Evolutionary conservation across 192 early-diverging fungal genomes (phyloP), one percentile per base, ranked within the genome.

Genomic region (Coemansia sp.): DNA sequence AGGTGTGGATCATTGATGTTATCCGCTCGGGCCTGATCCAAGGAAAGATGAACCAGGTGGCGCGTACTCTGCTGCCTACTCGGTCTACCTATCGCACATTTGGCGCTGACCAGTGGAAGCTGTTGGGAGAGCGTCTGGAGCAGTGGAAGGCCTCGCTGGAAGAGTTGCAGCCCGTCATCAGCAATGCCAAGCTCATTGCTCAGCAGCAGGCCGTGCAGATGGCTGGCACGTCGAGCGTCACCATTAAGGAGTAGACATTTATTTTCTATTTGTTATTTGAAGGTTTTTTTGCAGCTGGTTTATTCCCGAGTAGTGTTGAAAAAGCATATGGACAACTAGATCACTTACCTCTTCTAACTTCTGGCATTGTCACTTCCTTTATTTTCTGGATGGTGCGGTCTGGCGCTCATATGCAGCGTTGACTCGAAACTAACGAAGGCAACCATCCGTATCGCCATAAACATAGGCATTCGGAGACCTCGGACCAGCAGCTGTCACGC

Each of bases 1-100:
- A 98, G 86, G 76, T 95, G 85, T 98, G 95, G 94, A 88, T 95
- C 21, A 97, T 98, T 75, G 92, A 95, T 73, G 93, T 89, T 11
- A 95, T 99, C 58, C 91, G 94, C 41, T 89, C 93, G 29, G 93
- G 94, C 46, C 87, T 99, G 68, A 86, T 97, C 19, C 95, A 99
- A 72, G 95, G 92, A 67, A 94, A 94, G 84, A 90, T 99, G 85
- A 90, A 97, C 85, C 97, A 99, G 84, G 84, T 96, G 19, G 86
- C 85, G 60, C 88, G 90, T 64, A 90, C 91, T 6, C 88, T 95
- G 41, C 77, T 89, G 37, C 89, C 97, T 19, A 92, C 90, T 66
- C 87, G 95, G 50, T 88, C 93, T 48, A 93, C 92, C 15, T 93
- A 94, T 74, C 90, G 95, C 51, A 86, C 85, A 11, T 99, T 99